Base-by-base conservation (phyloP, 805 yeast species). In the Monosporozyma aerobia region DNA sequence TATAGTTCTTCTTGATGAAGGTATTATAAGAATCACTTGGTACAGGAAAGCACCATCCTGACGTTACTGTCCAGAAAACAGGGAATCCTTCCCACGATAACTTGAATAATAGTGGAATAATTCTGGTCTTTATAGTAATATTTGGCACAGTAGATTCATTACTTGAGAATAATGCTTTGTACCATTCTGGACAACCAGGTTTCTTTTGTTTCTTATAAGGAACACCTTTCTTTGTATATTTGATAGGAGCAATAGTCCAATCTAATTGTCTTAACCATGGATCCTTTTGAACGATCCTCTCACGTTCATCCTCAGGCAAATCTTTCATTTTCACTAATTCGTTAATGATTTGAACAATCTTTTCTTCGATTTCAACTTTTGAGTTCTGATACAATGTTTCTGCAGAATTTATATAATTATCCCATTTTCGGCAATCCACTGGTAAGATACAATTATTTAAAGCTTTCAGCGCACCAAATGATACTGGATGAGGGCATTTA, bases 111-210 rank as follows among this genome's bases (percentile, higher is more conserved):
- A 90, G 62, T 0, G 97, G 92, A 0, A 96, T 79, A 3, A 82
- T 71, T 57, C 98, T 73, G 0, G 96, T 76, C 51, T 88, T 77
- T 1, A 87, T 79, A 0, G 94, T 81, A 13, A 94, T 68, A 39
- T 74, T 79, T 61, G 88, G 75, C 22, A 71, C 75, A 13, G 66
- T 54, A 2, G 70, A 66, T 5, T 59, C 55, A 11, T 73, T 69
- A 9, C 69, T 59, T 0, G 74, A 69, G 57, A 73, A 72, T 48
- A 81, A 59, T 13, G 81, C 82, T 54, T 85, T 79, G 67, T 87
- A 95, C 99, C 99, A 94, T 58, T 85, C 85, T 0, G 99, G 99
- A 60, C 77, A 88, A 0, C 97, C 98, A 0, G 96, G 95, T 47
- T 88, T 63, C 59, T 80, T 89, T 66, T 88, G 96, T 27, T 78